phyloP scores from a whole-genome alignment of 2,329 filamentous ascomycete species.

The Pestalotiopsis sp. region DNA sequence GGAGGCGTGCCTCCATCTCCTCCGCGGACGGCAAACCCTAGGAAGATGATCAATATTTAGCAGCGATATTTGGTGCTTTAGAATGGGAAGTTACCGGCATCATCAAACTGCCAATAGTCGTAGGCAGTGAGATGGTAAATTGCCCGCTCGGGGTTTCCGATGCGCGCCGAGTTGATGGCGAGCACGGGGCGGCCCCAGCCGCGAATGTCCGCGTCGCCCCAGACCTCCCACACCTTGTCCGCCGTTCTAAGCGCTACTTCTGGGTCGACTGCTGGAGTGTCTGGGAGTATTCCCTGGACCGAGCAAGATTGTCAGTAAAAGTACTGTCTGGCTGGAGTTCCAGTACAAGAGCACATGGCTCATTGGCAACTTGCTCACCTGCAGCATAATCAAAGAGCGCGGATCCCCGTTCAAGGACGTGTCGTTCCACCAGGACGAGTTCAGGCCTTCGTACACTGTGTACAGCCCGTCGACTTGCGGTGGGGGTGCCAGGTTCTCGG shows the following conservation, averaged over 20 bases:
- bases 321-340: not conserved
- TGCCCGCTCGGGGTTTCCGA: constrained; percentile 45
- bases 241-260: constrained; percentile 39
- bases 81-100: constrained; percentile 31
- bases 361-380: not conserved
- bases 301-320: not conserved
- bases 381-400: constrained; percentile 43
- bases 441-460: constrained; percentile 49
- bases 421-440: constrained; percentile 45
- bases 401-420: constrained; percentile 41
- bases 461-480: constrained; percentile 46
- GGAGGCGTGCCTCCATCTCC: constrained; percentile 33
- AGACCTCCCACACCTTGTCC: constrained; percentile 40
- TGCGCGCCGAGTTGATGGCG: constrained; percentile 46
- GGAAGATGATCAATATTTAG: not conserved
- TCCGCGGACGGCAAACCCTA: constrained; percentile 31
- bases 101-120: constrained; percentile 44
- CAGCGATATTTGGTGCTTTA: accelerated
- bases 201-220: constrained; percentile 44
- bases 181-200: constrained; percentile 51
- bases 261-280: constrained; percentile 39
- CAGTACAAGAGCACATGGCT: not conserved
- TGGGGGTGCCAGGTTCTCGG: constrained; percentile 44
- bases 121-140: constrained; percentile 44
- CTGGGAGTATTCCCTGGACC: constrained; percentile 46